Evolutionary conservation across 2,329 filamentous ascomycete genomes (phyloP), one percentile per base, ranked within the genome.

Genomic region (Aspergillus sp.): DNA sequence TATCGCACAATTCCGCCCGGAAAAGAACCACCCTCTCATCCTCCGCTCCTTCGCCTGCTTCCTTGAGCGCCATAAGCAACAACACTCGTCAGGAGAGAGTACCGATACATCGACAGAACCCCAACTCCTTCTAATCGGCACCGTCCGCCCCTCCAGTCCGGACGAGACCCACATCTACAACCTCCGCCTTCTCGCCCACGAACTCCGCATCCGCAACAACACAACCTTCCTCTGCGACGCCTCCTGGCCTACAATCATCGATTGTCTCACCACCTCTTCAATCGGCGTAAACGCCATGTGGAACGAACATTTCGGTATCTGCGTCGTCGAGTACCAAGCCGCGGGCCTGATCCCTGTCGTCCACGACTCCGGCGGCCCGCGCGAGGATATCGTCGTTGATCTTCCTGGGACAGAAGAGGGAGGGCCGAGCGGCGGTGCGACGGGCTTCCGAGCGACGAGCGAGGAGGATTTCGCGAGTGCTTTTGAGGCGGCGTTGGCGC

Each of bases 301-400:
- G 94, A 98, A 97, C 75, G 95, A 99, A 80, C 95, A 99, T 77
- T 99, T 99, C 75, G 95, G 95, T 23, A 99, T 99, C 62, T 95
- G 95, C 1, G 93, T 98, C 17, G 95, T 99, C 46, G 95, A 99
- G 81, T 99, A 98, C 74, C 93, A 98, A 75, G 95, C 95, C 4
- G 95, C 95, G 0, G 95, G 95, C 1, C 82, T 99, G 61, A 93
- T 99, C 60, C 89, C 90, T 5, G 93, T 99, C 0, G 95, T 98
- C 8, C 95, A 99, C 71, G 84, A 97, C 76, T 95, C 91, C 54
- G 95, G 94, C 8, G 95, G 95, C 0, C 95, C 95, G 2, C 97
- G 95, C 78, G 79, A 92, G 64, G 95, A 99, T 74, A 99, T 99
- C 68, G 94, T 98, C 17, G 86, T 92, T 9, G 84, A 91, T 11